Evolutionary conservation across 768 basidiomycete species (phyloP).

Genomic region (Tephrocybe sp.): DNA sequence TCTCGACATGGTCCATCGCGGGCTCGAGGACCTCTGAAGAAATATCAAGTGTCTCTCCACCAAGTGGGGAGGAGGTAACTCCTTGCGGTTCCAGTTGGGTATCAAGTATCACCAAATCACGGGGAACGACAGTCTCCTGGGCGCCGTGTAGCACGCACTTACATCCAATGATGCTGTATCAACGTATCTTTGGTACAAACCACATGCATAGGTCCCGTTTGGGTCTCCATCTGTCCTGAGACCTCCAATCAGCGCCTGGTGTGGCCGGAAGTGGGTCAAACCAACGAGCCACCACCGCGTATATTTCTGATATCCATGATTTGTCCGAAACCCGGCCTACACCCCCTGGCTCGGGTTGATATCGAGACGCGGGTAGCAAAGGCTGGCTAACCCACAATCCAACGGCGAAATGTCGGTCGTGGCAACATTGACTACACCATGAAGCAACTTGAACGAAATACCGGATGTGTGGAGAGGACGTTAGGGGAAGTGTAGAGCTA

Average conservation of each 20-base stretch:
- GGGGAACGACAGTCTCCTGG: conserved; percentile 10
- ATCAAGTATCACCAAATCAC: conserved; percentile 10
- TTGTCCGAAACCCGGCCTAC: conserved; percentile 8
- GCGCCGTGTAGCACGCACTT: conserved; percentile 11
- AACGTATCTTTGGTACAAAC: conserved; percentile 2
- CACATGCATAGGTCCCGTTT: too few relatives aligned
- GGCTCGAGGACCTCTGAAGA: conserved; percentile 1
- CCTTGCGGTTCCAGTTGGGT: conserved; percentile 8
- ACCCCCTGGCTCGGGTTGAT: not conserved
- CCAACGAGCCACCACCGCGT: not conserved
- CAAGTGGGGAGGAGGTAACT: conserved; percentile 1
- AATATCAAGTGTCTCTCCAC: not conserved
- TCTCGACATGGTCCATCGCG: conserved; percentile 6
- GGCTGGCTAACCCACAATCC: not conserved
- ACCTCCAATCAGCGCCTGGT: conserved; percentile 6
- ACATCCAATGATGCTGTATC: conserved; percentile 14
- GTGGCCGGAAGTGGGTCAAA: conserved; percentile 2
- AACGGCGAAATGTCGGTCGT: not conserved
- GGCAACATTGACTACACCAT: not conserved
- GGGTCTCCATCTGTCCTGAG: conserved; percentile 8
- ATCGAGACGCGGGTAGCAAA: not conserved
- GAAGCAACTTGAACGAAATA: too few relatives aligned
- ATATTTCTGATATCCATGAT: not conserved
- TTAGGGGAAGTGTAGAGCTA: too few relatives aligned
- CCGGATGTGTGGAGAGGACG: too few relatives aligned